These are phyloP conservation scores for Scutellaria galericulata DNA, from an alignment of 257 asterid genomes.

Conservation along the genomic window DNA sequence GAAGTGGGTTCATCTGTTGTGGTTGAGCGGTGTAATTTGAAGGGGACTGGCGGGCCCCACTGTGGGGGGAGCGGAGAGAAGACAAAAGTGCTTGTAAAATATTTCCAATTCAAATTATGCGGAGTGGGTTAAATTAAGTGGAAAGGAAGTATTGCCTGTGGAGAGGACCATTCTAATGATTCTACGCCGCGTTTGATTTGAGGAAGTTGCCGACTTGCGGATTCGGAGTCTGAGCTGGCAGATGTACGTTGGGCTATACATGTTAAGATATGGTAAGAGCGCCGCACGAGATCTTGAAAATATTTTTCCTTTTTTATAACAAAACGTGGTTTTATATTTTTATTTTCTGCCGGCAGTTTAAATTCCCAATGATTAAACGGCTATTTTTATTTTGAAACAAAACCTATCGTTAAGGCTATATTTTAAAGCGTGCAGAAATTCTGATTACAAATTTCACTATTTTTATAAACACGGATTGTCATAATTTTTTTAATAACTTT, in stretches of 20 bases:
- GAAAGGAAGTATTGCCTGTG: background rate
- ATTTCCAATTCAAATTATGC: constrained; percentile 40
- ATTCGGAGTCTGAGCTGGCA: background rate
- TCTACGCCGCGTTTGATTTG: background rate
- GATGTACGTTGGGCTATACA: background rate
- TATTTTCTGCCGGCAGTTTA: constrained; percentile 27
- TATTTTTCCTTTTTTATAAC: background rate
- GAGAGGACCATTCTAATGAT: background rate
- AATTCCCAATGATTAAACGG: constrained; percentile 23
- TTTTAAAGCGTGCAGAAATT: too few relatives aligned
- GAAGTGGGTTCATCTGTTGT: constrained; percentile 28
- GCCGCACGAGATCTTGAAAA: background rate
- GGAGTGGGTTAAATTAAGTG: constrained; percentile 14
- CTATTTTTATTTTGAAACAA: constrained; percentile 1
- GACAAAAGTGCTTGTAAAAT: constrained; percentile 25
- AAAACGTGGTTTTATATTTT: constrained; percentile 5
- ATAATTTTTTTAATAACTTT: too few relatives aligned
- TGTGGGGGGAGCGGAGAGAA: constrained; percentile 36
- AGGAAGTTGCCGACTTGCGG: background rate
- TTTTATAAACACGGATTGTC: too few relatives aligned
- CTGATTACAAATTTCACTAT: too few relatives aligned
- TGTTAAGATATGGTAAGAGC: background rate
- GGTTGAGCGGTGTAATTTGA: constrained; percentile 57
- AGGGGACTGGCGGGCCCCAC: constrained; percentile 43
- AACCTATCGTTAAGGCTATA: background rate